Percentiles rank a stretch among this genome's conserved stretches.
These are phyloP conservation scores for Earliella scabrosa DNA, from an alignment of 1,284 basidiomycete genomes.

Conservation along the genomic window DNA sequence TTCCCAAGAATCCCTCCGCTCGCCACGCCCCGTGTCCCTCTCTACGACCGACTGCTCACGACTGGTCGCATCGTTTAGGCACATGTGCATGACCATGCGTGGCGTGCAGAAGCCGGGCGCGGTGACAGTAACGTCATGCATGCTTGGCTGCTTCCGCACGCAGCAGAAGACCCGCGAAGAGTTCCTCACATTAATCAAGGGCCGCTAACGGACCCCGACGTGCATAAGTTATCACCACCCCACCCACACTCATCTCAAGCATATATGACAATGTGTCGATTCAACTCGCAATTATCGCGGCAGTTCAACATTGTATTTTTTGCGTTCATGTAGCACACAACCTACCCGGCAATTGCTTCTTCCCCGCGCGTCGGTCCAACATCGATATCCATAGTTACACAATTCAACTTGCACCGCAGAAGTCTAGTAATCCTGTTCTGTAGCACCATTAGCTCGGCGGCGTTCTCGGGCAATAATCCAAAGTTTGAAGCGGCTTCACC, in stretches of 20 bases:
- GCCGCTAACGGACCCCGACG: conserved; percentile 35
- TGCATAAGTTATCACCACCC: too few species aligned
- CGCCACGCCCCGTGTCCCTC: not conserved
- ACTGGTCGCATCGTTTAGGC: conserved; percentile 52
- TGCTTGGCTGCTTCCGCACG: conserved; percentile 97
- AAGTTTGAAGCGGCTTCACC: too few species aligned
- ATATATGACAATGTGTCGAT: conserved; percentile 20
- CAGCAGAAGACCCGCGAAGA: conserved; percentile 98
- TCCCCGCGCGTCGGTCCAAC: conserved; percentile 18
- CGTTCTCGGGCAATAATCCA: too few species aligned
- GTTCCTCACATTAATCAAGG: conserved; percentile 81
- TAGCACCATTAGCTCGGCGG: conserved; percentile 1
- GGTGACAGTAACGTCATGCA: conserved; percentile 96
- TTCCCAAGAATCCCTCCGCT: not conserved
- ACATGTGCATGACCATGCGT: conserved; percentile 99
- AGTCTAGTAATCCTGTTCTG: conserved; percentile 7
- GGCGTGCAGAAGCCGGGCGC: conserved; percentile 99
- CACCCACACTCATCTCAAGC: too few species aligned
- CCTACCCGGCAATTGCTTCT: conserved; percentile 6
- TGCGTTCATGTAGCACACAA: conserved; percentile 8
- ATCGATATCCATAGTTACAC: conserved; percentile 14
- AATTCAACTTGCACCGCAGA: conserved; percentile 32
- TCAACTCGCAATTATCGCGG: conserved; percentile 25
- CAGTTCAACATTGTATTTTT: conserved; percentile 26
- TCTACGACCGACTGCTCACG: not conserved